Conservation (phyloP, 768 basidiomycete species). For the Imleria badia region DNA sequence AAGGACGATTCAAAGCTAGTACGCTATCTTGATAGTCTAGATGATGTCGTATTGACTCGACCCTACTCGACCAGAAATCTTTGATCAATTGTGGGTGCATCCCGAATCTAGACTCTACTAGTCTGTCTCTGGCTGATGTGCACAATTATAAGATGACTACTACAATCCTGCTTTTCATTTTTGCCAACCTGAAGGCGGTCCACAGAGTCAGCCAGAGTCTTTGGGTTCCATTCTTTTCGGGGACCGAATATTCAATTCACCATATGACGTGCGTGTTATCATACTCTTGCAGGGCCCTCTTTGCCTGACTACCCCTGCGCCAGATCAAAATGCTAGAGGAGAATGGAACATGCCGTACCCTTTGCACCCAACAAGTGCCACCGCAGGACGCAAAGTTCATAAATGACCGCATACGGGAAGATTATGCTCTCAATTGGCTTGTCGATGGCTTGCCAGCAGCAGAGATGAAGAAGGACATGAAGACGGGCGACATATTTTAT, state of each 20-base stretch:
- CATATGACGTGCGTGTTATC: slow-evolving; percentile 68
- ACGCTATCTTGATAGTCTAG: slow-evolving; percentile 26
- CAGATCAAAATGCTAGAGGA: slow-evolving; percentile 83
- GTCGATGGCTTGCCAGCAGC: slow-evolving; percentile 92
- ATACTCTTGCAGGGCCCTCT: not conserved
- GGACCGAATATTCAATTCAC: slow-evolving; percentile 90
- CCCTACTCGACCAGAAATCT: slow-evolving; percentile 62
- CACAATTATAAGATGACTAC: slow-evolving; percentile 71
- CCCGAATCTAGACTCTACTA: not conserved
- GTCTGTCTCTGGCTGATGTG: slow-evolving; percentile 3
- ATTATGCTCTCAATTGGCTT: slow-evolving; percentile 93
- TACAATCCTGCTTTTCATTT: slow-evolving; percentile 86
- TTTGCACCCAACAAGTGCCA: slow-evolving; percentile 65
- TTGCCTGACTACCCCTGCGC: slow-evolving; percentile 6
- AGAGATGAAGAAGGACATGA: slow-evolving; percentile 82
- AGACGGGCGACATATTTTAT: slow-evolving; percentile 83
- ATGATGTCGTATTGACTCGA: slow-evolving; percentile 5
- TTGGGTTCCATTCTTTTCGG: slow-evolving; percentile 96
- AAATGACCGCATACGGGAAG: slow-evolving; percentile 87
- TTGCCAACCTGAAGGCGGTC: slow-evolving; percentile 76
- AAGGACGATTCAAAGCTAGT: slow-evolving; percentile 74
- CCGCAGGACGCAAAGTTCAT: slow-evolving; percentile 82
- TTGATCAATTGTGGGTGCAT: slow-evolving; percentile 71
- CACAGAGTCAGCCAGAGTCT: slow-evolving; percentile 75
- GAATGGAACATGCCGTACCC: slow-evolving; percentile 68